These are phyloP conservation scores for Alternaria sp. DNA, from an alignment of 2,329 filamentous ascomycete species.

Conservation along the genomic window DNA sequence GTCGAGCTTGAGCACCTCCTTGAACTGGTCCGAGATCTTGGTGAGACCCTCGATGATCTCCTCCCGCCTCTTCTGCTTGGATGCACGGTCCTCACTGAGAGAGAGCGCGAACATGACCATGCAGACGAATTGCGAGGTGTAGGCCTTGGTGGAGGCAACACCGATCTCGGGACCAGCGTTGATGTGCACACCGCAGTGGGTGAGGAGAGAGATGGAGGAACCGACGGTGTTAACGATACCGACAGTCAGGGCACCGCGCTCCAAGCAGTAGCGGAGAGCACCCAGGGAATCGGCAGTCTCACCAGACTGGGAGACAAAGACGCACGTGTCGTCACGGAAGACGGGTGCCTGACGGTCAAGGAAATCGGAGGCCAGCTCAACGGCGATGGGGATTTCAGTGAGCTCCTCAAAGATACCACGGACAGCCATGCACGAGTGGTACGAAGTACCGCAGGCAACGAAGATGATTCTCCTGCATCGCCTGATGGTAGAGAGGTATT, in stretches of 20 bases:
- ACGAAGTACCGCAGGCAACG: constrained; percentile 97
- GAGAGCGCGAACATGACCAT: constrained; percentile 99
- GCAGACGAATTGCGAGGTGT: constrained; percentile 98
- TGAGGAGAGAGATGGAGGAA: constrained; percentile 97
- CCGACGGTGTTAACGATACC: constrained; percentile 99
- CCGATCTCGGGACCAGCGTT: constrained; percentile 98
- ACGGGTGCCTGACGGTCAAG: constrained; percentile 94
- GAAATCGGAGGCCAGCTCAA: constrained; percentile 98
- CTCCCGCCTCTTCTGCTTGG: constrained; percentile 87
- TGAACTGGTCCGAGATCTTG: constrained; percentile 90
- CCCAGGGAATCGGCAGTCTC: constrained; percentile 98
- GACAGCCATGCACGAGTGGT: constrained; percentile 99
- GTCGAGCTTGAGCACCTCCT: constrained; percentile 87
- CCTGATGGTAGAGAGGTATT: constrained; percentile 95
- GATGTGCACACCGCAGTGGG: constrained; percentile 99
- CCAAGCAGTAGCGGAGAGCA: constrained; percentile 96
- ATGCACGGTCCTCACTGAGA: constrained; percentile 93
- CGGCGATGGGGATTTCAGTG: constrained; percentile 95
- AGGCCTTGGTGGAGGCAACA: constrained; percentile 98
- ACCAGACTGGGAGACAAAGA: constrained; percentile 98
- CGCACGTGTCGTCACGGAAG: constrained; percentile 98
- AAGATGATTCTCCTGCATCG: constrained; percentile 98
- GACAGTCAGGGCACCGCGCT: constrained; percentile 95
- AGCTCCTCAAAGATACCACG: constrained; percentile 97
- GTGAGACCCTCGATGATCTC: constrained; percentile 95